A percentile compares a stretch with the other conserved stretches of the same genome.
Conservation (phyloP, 78 protist genomes). For the Dictyostelium citrinum region DNA sequence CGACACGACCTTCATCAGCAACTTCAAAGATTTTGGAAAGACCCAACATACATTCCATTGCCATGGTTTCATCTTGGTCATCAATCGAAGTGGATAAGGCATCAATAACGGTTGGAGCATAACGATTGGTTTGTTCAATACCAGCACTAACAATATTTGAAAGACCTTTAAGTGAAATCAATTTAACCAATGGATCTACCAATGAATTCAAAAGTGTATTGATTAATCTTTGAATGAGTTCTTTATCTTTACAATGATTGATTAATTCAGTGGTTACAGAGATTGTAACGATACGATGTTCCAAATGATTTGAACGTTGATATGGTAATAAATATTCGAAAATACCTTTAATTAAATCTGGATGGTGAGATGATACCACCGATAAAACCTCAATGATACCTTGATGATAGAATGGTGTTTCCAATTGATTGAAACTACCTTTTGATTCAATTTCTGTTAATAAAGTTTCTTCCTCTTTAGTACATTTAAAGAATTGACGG, state of each 20-base stretch:
- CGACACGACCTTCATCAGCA: conserved; percentile 73
- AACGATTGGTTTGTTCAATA: conserved; percentile 69
- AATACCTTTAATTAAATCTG: conserved; percentile 33
- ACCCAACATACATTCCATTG: conserved; percentile 84
- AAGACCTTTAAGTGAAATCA: conserved; percentile 72
- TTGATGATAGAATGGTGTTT: neutral
- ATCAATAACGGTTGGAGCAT: conserved; percentile 79
- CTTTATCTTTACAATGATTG: conserved; percentile 42
- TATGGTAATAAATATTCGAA: conserved; percentile 54
- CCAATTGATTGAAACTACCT: conserved; percentile 24
- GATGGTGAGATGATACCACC: conserved; percentile 41
- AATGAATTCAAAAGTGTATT: conserved; percentile 55
- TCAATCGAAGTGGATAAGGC: conserved; percentile 79
- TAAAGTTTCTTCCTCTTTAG: conserved; percentile 28
- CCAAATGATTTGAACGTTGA: conserved; percentile 41
- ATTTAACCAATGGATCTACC: conserved; percentile 60
- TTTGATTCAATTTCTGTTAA: conserved; percentile 10
- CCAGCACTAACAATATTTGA: conserved; percentile 64
- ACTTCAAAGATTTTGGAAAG: conserved; percentile 66
- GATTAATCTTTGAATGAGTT: conserved; percentile 50
- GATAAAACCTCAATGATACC: conserved; percentile 22
- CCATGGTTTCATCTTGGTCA: conserved; percentile 78
- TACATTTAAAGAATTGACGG: conserved; percentile 54
- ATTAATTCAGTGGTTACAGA: conserved; percentile 70
- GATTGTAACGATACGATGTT: conserved; percentile 46